Percentiles rank a stretch among this genome's conserved stretches.
Conservation (phyloP, 192 early-diverging fungal genomes). For the Kappamyces sp. region DNA sequence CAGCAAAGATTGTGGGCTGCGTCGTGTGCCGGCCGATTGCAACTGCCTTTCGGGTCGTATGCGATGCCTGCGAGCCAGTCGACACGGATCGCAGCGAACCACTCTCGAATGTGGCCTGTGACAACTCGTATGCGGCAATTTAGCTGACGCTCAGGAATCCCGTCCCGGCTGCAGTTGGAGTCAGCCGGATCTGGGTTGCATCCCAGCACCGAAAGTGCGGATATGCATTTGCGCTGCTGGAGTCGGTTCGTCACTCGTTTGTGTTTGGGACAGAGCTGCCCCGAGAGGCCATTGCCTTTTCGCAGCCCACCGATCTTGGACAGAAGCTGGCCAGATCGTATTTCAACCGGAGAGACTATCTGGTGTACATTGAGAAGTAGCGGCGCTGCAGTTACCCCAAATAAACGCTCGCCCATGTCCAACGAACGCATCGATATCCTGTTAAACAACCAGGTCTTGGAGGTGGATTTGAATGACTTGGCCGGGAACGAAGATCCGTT, state of each 20-base stretch:
- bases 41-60: not conserved
- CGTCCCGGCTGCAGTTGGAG: not conserved
- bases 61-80: not conserved
- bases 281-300: conserved; percentile 6
- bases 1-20: not conserved
- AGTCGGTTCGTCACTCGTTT: not conserved
- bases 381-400: too few relatives aligned
- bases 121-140: too few relatives aligned
- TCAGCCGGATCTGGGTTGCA: conserved; percentile 5
- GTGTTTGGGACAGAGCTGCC: conserved; percentile 4
- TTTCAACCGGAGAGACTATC: conserved; percentile 12
- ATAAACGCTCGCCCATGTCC: too few relatives aligned
- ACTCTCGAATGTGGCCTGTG: too few relatives aligned
- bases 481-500: conserved; percentile 53
- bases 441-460: conserved; percentile 61
- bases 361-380: conserved; percentile 12
- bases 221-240: not conserved
- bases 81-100: too few relatives aligned
- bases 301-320: conserved; percentile 12
- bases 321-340: conserved; percentile 3
- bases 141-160: not conserved
- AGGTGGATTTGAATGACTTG: conserved; percentile 60
- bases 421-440: conserved; percentile 48
- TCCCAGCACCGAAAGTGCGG: not conserved
- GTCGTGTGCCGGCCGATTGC: not conserved